Conservation (phyloP, 73 alveolate genomes). For the Stentor coeruleus region DNA sequence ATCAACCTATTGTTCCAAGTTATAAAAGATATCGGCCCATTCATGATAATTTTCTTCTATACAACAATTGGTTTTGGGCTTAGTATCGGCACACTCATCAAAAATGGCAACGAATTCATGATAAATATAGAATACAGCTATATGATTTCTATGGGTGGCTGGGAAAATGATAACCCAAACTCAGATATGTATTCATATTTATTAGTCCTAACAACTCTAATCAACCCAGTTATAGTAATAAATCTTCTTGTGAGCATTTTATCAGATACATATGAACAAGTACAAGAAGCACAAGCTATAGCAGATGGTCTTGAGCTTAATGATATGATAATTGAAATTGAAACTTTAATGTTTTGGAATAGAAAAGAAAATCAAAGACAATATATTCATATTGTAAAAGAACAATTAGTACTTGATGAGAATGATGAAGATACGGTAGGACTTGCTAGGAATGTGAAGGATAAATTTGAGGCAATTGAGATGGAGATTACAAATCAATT, state of each 20-base stretch:
- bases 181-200: constrained; percentile 22
- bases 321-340: constrained; percentile 37
- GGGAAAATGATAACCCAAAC: background rate
- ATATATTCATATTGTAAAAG: background rate
- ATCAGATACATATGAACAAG: constrained; percentile 42
- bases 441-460: background rate
- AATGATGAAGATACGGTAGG: background rate
- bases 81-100: background rate
- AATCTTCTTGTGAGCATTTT: constrained; percentile 42
- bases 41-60: background rate
- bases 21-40: background rate
- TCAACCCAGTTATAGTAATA: constrained; percentile 37
- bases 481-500: background rate
- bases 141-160: background rate
- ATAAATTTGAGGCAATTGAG: background rate
- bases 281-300: constrained; percentile 35
- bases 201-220: constrained; percentile 33
- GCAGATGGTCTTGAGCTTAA: constrained; percentile 42
- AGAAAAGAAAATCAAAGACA: background rate
- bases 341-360: background rate
- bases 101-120: background rate
- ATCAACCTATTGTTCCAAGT: background rate
- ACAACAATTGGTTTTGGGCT: background rate
- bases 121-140: background rate
- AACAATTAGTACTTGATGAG: background rate